A percentile compares a stretch with the other conserved stretches of the same genome.
These are phyloP conservation scores for Stemphylium lycopersici DNA, from an alignment of 2,329 filamentous ascomycete species.

Conservation along the genomic window DNA sequence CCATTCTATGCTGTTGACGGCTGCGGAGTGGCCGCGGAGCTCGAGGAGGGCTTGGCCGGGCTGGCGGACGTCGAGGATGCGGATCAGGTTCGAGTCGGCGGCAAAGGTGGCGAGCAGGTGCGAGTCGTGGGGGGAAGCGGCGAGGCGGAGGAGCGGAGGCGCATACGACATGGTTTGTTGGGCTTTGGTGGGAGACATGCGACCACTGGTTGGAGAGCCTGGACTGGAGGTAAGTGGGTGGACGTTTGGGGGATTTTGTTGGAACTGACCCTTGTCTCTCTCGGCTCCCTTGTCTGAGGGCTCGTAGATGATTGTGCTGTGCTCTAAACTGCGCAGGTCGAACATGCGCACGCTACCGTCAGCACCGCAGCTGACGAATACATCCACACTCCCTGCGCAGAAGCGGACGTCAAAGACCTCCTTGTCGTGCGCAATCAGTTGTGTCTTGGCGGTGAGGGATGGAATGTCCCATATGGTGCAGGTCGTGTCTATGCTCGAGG, in stretches of 20 bases:
- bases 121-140: slow-evolving; percentile 92
- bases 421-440: slow-evolving; percentile 97
- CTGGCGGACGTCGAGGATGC: slow-evolving; percentile 94
- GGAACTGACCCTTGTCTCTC: slow-evolving; percentile 51
- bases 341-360: slow-evolving; percentile 99
- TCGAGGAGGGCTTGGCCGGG: slow-evolving; percentile 94
- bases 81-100: slow-evolving; percentile 87
- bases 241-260: not conserved
- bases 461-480: slow-evolving; percentile 99
- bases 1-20: slow-evolving; percentile 96
- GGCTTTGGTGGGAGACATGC: slow-evolving; percentile 73
- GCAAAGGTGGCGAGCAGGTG: slow-evolving; percentile 98
- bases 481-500: slow-evolving; percentile 97
- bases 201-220: slow-evolving; percentile 56
- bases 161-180: slow-evolving; percentile 73
- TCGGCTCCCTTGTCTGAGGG: slow-evolving; percentile 79
- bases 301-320: slow-evolving; percentile 99
- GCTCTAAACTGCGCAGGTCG: slow-evolving; percentile 91
- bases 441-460: slow-evolving; percentile 95
- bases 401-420: slow-evolving; percentile 99
- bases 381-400: slow-evolving; percentile 97
- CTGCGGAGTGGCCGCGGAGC: slow-evolving; percentile 82
- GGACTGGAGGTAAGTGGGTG: slow-evolving; percentile 7
- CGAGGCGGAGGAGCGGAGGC: slow-evolving; percentile 75
- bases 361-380: slow-evolving; percentile 96